phyloP scores from a whole-genome alignment of 768 basidiomycete genomes.

The Mycena kentingensis region DNA sequence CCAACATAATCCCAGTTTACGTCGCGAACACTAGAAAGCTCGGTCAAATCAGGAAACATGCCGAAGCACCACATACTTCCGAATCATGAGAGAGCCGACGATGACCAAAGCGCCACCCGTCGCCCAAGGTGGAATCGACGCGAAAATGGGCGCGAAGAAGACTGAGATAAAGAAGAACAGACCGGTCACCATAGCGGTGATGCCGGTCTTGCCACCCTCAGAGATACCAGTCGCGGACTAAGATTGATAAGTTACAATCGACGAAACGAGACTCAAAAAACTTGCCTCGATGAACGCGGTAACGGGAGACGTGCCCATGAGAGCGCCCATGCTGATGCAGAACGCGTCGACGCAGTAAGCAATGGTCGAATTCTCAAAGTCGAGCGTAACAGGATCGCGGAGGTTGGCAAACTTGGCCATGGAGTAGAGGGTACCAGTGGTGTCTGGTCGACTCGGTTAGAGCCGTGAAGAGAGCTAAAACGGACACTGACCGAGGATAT shows the following conservation, averaged over 20 bases:
- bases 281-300: slow-evolving; percentile 79
- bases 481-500: slow-evolving; percentile 69
- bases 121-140: slow-evolving; percentile 85
- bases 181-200: slow-evolving; percentile 74
- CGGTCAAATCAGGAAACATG: slow-evolving; percentile 4
- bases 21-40: slow-evolving; percentile 58
- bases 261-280: slow-evolving; percentile 4
- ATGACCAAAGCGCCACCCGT: slow-evolving; percentile 85
- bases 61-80: slow-evolving; percentile 52
- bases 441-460: slow-evolving; percentile 39
- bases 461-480: neutral
- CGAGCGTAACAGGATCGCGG: slow-evolving; percentile 79
- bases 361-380: slow-evolving; percentile 84
- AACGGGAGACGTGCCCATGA: slow-evolving; percentile 79
- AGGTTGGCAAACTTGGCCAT: slow-evolving; percentile 91
- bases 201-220: slow-evolving; percentile 89
- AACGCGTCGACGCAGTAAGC: slow-evolving; percentile 86
- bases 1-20: slow-evolving; percentile 91
- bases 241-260: neutral
- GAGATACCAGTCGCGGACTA: slow-evolving; percentile 6
- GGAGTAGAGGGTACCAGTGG: slow-evolving; percentile 78
- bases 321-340: slow-evolving; percentile 77
- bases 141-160: slow-evolving; percentile 89
- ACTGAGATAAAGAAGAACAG: slow-evolving; percentile 80
- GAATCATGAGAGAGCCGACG: slow-evolving; percentile 85